Base-by-base conservation (phyloP, 768 basidiomycete genomes). In the Kondoa malvinella region DNA sequence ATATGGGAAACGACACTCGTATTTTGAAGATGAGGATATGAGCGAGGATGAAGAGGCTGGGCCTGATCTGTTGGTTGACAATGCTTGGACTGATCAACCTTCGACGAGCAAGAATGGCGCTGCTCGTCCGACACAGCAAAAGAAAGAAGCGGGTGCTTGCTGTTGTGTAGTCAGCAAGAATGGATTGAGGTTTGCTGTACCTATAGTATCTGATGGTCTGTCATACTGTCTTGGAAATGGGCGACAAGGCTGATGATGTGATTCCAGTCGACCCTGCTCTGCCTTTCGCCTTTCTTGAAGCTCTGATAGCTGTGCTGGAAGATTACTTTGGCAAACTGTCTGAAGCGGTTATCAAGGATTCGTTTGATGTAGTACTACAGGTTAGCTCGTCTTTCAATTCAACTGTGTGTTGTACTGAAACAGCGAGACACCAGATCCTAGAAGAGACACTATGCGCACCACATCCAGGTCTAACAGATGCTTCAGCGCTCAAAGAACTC, bases 381-480 rank as follows among this genome's bases (percentile, higher is more conserved):
- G 61, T 63, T 8, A 16, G 61, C 29, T 30, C 27, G n/a, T 16
- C 61, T 15, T 63, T 8, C 27, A 17, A 17, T 29, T 29, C 61
- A 8, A 30, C 12, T n/a, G n/a, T n/a, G n/a, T n/a, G n/a, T n/a
- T n/a, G n/a, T n/a, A n/a, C n/a, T n/a, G n/a, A n/a, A n/a, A n/a
- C n/a, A n/a, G n/a, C n/a, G n/a, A n/a, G n/a, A n/a, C 8, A 17
- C 12, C 33, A 63, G 61, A 83, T 97, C 21, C 82, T 95, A 32
- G 92, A 94, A 78, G 92, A 97, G 78, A 92, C 89, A n/a, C 79
- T 97, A 30, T 92, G 94, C 75, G 85, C 90, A 8, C 87, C 89
- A 14, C 86, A 92, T 75, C 92, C 92, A 0, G 80, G 92, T 40
- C 95, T 92, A 3, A 97, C 90, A 1, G 89, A 89, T 67, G 81